A percentile compares a stretch with the other conserved stretches of the same genome.
Evolutionary conservation across 169 alveolate species (phyloP).

Genomic region (Plasmodium inui): DNA sequence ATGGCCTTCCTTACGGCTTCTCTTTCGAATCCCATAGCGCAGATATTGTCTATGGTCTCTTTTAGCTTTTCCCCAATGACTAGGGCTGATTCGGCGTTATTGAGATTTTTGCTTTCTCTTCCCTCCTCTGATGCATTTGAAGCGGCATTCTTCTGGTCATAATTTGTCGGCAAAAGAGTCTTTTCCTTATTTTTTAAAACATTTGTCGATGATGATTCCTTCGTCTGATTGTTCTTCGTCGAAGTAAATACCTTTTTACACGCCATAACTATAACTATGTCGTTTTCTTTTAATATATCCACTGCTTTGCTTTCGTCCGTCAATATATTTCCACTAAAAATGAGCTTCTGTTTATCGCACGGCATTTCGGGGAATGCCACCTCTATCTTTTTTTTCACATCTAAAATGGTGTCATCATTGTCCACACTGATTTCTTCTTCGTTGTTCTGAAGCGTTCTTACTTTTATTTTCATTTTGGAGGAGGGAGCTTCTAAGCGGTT

Average conservation of each 20-base stretch:
- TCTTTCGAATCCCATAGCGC: conserved; percentile 94
- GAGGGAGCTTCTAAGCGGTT: neutral
- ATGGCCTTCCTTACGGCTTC: conserved; percentile 91
- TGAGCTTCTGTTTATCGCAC: conserved; percentile 81
- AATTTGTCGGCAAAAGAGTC: neutral
- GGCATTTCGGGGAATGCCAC: conserved; percentile 80
- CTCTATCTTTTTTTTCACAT: conserved; percentile 83
- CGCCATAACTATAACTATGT: conserved; percentile 84
- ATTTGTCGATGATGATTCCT: conserved; percentile 12
- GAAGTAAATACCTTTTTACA: conserved; percentile 76
- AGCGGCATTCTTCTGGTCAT: conserved; percentile 8
- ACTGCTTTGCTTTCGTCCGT: conserved; percentile 78
- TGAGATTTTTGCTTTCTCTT: conserved; percentile 81
- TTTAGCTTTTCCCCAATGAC: conserved; percentile 61
- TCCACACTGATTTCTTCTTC: conserved; percentile 87
- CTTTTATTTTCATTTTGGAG: conserved; percentile 80
- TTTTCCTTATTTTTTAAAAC: conserved; percentile 19
- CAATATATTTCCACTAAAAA: conserved; percentile 86
- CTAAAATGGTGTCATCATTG: conserved; percentile 77
- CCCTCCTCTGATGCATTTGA: conserved; percentile 79
- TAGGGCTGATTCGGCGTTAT: conserved; percentile 48
- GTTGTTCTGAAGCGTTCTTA: conserved; percentile 85
- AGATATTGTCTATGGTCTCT: conserved; percentile 86
- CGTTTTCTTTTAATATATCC: conserved; percentile 84
- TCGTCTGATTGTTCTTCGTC: conserved; percentile 68